Evolutionary conservation across 495 filamentous ascomycete genomes (phyloP), one percentile per base, ranked within the genome.

Genomic region (Melanomma pulvis-pyrius): DNA sequence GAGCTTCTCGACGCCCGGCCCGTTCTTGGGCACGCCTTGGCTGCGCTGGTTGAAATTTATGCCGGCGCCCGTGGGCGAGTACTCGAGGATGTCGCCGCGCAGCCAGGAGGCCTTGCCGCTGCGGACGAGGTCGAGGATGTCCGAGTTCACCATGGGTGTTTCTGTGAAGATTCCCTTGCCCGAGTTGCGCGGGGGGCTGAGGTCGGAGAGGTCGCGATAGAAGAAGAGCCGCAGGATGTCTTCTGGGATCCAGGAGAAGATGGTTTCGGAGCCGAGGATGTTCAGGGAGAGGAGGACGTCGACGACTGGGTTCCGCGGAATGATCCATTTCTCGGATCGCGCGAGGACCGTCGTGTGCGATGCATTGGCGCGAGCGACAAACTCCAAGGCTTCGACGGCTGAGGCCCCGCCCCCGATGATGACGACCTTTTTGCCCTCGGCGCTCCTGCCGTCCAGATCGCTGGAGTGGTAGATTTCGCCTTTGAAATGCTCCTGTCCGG

Each of bases 291-390:
- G 81, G 22, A 94, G 79, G 8, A 86, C 81, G 73, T 94, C 88
- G 32, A 92, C 80, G 15, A 93, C 41, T 2, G 88, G 78, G 67
- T 93, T 92, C 15, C 92, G 85, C 2, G 91, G 92, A 59, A 94
- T 93, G 56, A 94, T 88, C 91, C 91, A 94, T 78, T 94, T 94
- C 71, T 94, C 91, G 25, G 85, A 88, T 46, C 91, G 83, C 0
- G 90, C 86, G 5, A 94, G 82, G 19, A 96, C 85, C 65, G 88
- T 86, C 1, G 89, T 87, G 66, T 88, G 85, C 7, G 77, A 77
- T 0, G 90, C 91, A 1, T 84, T 82, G 44, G 86, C 83, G 50
- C 85, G 76, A 21, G 88, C 83, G 8, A 89, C 90, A 68, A 92
- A 94, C 67, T 96, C 91, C 26, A 94, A 78, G 0, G 90, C 91